A percentile compares a stretch with the other conserved stretches of the same genome.
phyloP scores from a whole-genome alignment of 75 land plant species.

The Cupressus sempervirens region DNA sequence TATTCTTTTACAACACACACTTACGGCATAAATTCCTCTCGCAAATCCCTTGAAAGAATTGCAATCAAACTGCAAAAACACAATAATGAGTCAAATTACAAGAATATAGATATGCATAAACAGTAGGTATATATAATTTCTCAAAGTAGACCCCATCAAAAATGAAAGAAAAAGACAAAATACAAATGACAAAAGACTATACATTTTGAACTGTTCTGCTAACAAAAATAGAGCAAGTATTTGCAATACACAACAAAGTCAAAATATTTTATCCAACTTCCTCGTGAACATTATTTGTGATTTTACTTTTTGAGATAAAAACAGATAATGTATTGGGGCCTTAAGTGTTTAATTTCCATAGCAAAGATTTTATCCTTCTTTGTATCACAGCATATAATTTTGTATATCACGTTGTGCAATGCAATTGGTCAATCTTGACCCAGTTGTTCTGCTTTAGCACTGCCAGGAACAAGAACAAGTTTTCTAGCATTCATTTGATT shows the following conservation, averaged over 20 bases:
- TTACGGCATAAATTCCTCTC: constrained; percentile 81
- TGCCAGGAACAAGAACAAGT: background rate
- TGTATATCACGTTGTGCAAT: background rate
- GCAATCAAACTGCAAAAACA: constrained; percentile 65
- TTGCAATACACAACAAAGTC: background rate
- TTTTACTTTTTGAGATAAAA: too few species aligned
- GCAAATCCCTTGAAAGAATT: constrained; percentile 73
- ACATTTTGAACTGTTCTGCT: background rate
- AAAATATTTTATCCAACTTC: background rate
- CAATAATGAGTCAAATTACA: background rate
- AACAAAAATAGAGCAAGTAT: background rate
- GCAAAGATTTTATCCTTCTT: background rate
- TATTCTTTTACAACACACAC: constrained; percentile 19
- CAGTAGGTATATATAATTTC: background rate
- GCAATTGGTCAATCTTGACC: background rate
- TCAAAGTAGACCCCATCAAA: background rate
- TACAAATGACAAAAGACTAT: background rate
- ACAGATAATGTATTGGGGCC: too few species aligned
- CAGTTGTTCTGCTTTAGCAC: background rate
- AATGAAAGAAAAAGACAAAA: background rate
- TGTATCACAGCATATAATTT: too few species aligned
- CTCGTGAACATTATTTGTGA: too few species aligned
- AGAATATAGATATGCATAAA: background rate
- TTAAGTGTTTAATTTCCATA: too few species aligned
- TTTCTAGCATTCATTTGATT: background rate